These are phyloP conservation scores for Breynia disticha DNA, from an alignment of 441 rosid genomes.

Conservation along the genomic window DNA sequence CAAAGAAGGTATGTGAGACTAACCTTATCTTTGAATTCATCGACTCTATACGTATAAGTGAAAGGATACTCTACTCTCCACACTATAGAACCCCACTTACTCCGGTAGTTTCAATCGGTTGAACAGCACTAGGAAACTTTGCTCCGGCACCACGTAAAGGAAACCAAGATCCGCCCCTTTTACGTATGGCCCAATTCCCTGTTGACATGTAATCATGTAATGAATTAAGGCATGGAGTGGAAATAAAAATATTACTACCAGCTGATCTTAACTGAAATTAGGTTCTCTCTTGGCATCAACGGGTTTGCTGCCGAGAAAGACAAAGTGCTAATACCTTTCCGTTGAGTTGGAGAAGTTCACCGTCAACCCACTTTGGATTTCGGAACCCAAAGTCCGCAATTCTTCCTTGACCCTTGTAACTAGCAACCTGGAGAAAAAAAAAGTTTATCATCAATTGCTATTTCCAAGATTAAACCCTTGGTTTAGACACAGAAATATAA, in stretches of 20 bases:
- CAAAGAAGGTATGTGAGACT: too few relatives aligned
- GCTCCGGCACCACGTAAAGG: constrained; percentile 68
- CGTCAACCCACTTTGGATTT: constrained; percentile 87
- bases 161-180: constrained; percentile 91
- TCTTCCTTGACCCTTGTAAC: constrained; percentile 87
- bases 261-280: neutral
- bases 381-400: constrained; percentile 73
- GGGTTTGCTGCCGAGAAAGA: neutral
- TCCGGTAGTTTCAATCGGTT: constrained; percentile 72
- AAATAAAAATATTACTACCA: neutral
- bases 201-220: constrained; percentile 1
- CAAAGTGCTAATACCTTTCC: constrained; percentile 52
- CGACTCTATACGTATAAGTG: too few relatives aligned
- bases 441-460: neutral
- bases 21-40: too few relatives aligned
- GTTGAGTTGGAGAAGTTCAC: constrained; percentile 73
- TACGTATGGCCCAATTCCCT: constrained; percentile 74
- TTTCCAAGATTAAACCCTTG: too few relatives aligned
- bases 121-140: constrained; percentile 86
- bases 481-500: constrained; percentile 7
- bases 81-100: constrained; percentile 15
- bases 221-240: neutral
- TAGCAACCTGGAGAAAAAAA: constrained; percentile 45
- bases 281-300: neutral
- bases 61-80: too few relatives aligned